Base-by-base conservation (phyloP, 1,284 basidiomycete genomes). In the Athelia psychrophila region DNA sequence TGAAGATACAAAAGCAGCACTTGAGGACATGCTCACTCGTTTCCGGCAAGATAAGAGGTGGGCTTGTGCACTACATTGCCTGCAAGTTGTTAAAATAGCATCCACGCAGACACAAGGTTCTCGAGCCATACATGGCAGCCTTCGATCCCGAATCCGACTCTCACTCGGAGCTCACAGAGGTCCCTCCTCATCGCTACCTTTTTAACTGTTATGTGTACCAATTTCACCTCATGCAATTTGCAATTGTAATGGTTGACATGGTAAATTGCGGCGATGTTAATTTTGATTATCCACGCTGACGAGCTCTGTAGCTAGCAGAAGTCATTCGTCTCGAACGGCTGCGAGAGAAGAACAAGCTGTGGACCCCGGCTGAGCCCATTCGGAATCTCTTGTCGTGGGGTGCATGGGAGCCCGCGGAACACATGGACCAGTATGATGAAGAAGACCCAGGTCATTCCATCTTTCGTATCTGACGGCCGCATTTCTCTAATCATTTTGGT, bases 191-290 rank as follows among this genome's bases (percentile, higher is more conserved):
- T 75, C 75, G 81, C 25, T 81, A 80, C 61, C 69, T 88, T 8
- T 88, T 88, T 56, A 70, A 85, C 53, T 84, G 83, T 48, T 88
- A 83, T 59, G 78, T 90, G 20, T 93, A 91, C 62, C 88, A 92
- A 58, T 87, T 84, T 59, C 80, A 88, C 59, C 59, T 90, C 32
- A 77, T 83, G 53, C 77, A 79, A 49, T 81, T 85, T 58, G 63
- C 75, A 2, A 66, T 64, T 13, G 70, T 76, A 9, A 59, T 83
- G 1, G 62, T 78, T 25, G 71, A 71, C 4, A 68, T 83, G 61
- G 80, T 81, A 50, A 45, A 74, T 65, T 13, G 6, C 27, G n/a
- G n/a, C n/a, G n/a, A n/a, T n/a, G n/a, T n/a, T n/a, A n/a, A n/a
- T n/a, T n/a, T n/a, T n/a, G n/a, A 30, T 5, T 30, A 5, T 13